These are phyloP conservation scores for Mallotus nudiflorus DNA, from an alignment of 345 rosid species.

Conservation along the genomic window DNA sequence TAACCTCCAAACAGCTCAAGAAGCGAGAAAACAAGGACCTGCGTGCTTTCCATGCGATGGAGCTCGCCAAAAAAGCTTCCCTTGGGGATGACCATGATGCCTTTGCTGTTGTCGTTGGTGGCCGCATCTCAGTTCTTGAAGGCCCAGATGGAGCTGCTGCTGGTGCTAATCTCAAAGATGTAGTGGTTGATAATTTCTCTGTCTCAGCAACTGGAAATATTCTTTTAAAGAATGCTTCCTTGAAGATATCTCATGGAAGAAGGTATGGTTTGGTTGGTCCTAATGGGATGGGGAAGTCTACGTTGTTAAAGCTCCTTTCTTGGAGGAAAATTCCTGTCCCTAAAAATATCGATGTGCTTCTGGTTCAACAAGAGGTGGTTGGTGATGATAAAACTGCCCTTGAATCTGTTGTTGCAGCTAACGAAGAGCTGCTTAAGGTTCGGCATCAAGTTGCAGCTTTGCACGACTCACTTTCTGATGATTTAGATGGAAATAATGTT, in stretches of 20 bases:
- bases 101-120: constrained; percentile 87
- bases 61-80: constrained; percentile 69
- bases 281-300: constrained; percentile 95
- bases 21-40: constrained; percentile 75
- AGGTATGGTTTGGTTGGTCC: constrained; percentile 96
- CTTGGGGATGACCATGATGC: constrained; percentile 91
- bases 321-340: constrained; percentile 98
- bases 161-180: constrained; percentile 90
- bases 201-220: constrained; percentile 93
- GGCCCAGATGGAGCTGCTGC: constrained; percentile 78
- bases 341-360: constrained; percentile 84
- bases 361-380: constrained; percentile 89
- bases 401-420: constrained; percentile 87
- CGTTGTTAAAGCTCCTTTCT: constrained; percentile 83
- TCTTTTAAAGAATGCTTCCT: constrained; percentile 74
- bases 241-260: constrained; percentile 89
- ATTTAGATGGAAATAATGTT: constrained; percentile 45
- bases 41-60: constrained; percentile 49
- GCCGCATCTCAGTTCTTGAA: constrained; percentile 74
- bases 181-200: constrained; percentile 75
- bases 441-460: constrained; percentile 62
- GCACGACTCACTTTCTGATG: constrained; percentile 45
- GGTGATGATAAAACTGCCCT: constrained; percentile 85
- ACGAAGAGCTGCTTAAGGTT: constrained; percentile 71
- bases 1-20: constrained; percentile 75